Evolutionary conservation across 495 filamentous ascomycete species (phyloP).

Genomic region (Aspergillus campestris): DNA sequence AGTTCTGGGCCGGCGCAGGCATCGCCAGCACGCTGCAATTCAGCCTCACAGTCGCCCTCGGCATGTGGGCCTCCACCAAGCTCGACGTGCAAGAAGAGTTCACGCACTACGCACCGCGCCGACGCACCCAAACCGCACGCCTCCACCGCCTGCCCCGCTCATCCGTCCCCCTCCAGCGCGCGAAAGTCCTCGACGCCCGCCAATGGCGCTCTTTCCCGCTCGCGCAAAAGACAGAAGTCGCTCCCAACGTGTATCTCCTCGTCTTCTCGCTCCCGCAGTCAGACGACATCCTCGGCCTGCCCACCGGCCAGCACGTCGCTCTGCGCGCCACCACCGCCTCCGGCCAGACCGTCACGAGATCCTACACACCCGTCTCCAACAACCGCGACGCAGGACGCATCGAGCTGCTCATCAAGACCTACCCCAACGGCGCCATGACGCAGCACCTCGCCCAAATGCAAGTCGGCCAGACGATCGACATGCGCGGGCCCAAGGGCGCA

Average conservation of each 20-base stretch:
- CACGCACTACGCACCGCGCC: conserved; percentile 15
- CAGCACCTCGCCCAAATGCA: conserved; percentile 30
- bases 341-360: conserved; percentile 29
- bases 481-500: conserved; percentile 43
- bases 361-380: conserved; percentile 39
- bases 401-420: conserved; percentile 33
- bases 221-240: conserved; percentile 23
- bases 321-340: conserved; percentile 26
- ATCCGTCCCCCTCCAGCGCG: background rate
- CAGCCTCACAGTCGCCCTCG: conserved; percentile 9
- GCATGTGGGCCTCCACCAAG: conserved; percentile 16
- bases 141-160: conserved; percentile 6
- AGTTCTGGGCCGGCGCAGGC: conserved; percentile 13
- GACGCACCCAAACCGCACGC: conserved; percentile 3
- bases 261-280: conserved; percentile 31
- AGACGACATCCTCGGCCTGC: conserved; percentile 29
- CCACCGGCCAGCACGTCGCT: conserved; percentile 37
- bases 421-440: conserved; percentile 32
- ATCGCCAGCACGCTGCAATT: conserved; percentile 13
- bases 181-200: conserved; percentile 23
- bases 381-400: conserved; percentile 30
- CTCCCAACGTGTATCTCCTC: conserved; percentile 30
- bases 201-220: conserved; percentile 28
- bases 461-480: conserved; percentile 31
- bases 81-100: conserved; percentile 20